Evolutionary conservation across 352 stramenopile genomes (phyloP), one percentile per base, ranked within the genome.

Genomic region (Phytophthora macrochlamydospora): DNA sequence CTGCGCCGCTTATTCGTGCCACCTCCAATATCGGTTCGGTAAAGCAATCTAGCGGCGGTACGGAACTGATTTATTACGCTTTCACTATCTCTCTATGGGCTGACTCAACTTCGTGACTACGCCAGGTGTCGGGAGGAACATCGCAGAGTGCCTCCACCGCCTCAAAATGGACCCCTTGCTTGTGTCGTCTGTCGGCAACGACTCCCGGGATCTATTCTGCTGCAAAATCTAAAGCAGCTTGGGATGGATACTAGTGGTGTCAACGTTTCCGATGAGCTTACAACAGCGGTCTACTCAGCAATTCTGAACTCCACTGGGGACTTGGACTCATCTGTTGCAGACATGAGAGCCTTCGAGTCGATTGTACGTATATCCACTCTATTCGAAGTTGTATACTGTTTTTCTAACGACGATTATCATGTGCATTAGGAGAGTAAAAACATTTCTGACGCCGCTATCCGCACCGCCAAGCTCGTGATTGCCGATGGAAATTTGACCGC

Each of bases 71-170:
- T 40, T 24, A 24, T 24, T 24, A 24, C 0, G 18, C 18, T 24
- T 0, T 24, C 18, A 24, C 18, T 24, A 24, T 24, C 18, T 24
- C 18, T 24, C 31, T 42, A 7, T 45, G 38, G 35, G 31, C 30
- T 46, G 37, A 43, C n/a, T 35, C 12, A 37, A n/a, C 46, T 13
- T 66, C 50, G 68, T 14, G 12, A 11, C n/a, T n/a, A 49, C n/a
- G 54, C 14, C 43, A 94, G 93, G 93, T 56, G 93, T 98, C n/a
- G 93, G 87, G n/a, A 79, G 91, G 4, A 98, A 98, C 73, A 95
- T 98, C 51, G 90, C 91, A 38, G 91, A 98, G 66, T 94, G 82
- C 51, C 69, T 97, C 12, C 79, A 91, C 44, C 83, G 90, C 8
- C 78, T 98, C 0, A 73, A 73, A 0, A 33, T 82, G 14, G 63